These are phyloP conservation scores for Quercus bicolor DNA, from an alignment of 306 rosid genomes.

Conservation along the genomic window DNA sequence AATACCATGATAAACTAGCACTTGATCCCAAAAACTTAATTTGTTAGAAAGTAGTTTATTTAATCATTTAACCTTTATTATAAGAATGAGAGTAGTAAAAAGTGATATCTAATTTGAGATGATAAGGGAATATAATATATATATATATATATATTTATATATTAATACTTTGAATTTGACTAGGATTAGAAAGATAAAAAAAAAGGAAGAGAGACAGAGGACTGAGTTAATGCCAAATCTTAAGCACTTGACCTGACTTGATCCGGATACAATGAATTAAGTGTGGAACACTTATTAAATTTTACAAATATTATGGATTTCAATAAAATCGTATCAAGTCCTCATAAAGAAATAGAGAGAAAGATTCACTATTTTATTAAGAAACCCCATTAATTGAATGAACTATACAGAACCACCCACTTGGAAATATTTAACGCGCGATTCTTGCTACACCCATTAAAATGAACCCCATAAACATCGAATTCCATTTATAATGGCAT, in stretches of 20 bases:
- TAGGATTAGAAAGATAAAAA: background rate
- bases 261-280: background rate
- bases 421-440: background rate
- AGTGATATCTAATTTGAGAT: too few relatives aligned
- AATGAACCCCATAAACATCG: background rate
- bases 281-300: background rate
- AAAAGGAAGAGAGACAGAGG: background rate
- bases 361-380: background rate
- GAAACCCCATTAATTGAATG: background rate
- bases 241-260: background rate
- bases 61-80: too few relatives aligned
- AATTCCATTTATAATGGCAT: background rate
- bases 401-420: background rate
- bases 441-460: background rate
- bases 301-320: background rate
- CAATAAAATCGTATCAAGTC: background rate
- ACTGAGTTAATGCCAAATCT: background rate
- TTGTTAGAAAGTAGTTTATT: too few relatives aligned
- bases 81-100: too few relatives aligned
- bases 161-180: background rate
- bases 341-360: background rate
- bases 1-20: too few relatives aligned
- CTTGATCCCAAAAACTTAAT: too few relatives aligned
- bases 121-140: too few relatives aligned
- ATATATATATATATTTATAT: too few relatives aligned